Conservation (phyloP, 495 filamentous ascomycete species). For the Hypoxylon intermedium region DNA sequence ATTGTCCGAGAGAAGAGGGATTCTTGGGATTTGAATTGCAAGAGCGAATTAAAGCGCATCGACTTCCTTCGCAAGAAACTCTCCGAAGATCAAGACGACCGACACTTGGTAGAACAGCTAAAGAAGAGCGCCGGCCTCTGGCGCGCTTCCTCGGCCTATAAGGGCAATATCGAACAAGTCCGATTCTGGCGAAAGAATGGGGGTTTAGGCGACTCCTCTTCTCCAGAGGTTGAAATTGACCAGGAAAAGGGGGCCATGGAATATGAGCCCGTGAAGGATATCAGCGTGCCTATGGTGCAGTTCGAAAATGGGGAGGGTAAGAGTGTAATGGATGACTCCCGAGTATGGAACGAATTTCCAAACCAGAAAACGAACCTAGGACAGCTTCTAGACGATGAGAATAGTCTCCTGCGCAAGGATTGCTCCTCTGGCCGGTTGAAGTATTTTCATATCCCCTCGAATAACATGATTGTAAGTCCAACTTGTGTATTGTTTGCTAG, state of each 20-base stretch:
- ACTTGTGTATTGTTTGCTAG: not conserved
- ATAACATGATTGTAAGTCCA: slow-evolving; percentile 37
- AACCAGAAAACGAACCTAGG: slow-evolving; percentile 27
- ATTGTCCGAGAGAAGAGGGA: not conserved
- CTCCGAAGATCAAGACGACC: not conserved
- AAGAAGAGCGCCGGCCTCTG: not conserved
- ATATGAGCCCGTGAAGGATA: no score
- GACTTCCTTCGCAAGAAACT: not conserved
- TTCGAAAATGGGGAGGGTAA: not conserved
- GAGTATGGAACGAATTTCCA: slow-evolving; percentile 27
- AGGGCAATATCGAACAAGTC: not conserved
- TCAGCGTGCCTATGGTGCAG: no score
- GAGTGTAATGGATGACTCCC: not conserved
- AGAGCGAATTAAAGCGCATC: not conserved
- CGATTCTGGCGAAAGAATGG: not conserved
- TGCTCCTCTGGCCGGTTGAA: not conserved
- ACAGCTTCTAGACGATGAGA: not conserved
- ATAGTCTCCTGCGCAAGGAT: not conserved
- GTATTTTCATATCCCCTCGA: slow-evolving; percentile 40
- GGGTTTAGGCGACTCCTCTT: no score
- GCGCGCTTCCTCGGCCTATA: not conserved
- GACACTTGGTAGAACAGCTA: not conserved
- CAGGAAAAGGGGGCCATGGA: no score
- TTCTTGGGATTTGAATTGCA: not conserved
- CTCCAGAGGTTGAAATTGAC: no score